phyloP scores from a whole-genome alignment of 1,139 yeast species.

The Pichia sp. region DNA sequence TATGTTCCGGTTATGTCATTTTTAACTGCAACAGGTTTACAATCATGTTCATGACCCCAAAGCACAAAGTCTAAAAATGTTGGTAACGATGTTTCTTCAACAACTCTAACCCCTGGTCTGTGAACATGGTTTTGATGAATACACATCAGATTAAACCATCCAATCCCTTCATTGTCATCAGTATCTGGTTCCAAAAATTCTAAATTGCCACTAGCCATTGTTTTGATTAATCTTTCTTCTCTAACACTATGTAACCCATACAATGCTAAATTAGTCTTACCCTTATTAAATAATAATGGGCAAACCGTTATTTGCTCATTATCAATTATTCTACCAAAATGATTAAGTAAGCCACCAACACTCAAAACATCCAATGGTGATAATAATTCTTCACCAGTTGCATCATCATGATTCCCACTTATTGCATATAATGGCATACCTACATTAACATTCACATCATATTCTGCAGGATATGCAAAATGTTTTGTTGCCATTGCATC shows the following conservation, averaged over 20 bases:
- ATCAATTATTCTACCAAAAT: slow-evolving; percentile 78
- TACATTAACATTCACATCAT: slow-evolving; percentile 83
- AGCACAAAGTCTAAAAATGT: slow-evolving; percentile 70
- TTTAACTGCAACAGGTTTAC: slow-evolving; percentile 62
- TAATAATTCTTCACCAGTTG: slow-evolving; percentile 82
- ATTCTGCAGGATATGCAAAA: slow-evolving; percentile 71
- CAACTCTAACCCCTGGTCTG: slow-evolving; percentile 71
- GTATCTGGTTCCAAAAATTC: slow-evolving; percentile 67
- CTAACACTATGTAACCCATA: slow-evolving; percentile 87
- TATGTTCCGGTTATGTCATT: slow-evolving; percentile 68
- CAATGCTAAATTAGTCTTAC: slow-evolving; percentile 71
- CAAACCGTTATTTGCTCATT: slow-evolving; percentile 66
- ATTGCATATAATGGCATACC: slow-evolving; percentile 92
- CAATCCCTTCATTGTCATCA: slow-evolving; percentile 35
- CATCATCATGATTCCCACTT: slow-evolving; percentile 95
- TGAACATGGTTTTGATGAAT: slow-evolving; percentile 87
- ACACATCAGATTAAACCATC: slow-evolving; percentile 80
- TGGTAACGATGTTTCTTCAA: slow-evolving; percentile 84
- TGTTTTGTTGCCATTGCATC: slow-evolving; percentile 39
- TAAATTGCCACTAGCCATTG: slow-evolving; percentile 76
- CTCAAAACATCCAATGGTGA: slow-evolving; percentile 83
- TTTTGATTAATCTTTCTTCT: slow-evolving; percentile 79
- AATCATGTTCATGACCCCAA: slow-evolving; percentile 99
- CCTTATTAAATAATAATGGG: slow-evolving; percentile 83
- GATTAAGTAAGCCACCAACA: slow-evolving; percentile 78